Conservation (phyloP, 2,329 filamentous ascomycete genomes). For the Colletotrichum lentis region DNA sequence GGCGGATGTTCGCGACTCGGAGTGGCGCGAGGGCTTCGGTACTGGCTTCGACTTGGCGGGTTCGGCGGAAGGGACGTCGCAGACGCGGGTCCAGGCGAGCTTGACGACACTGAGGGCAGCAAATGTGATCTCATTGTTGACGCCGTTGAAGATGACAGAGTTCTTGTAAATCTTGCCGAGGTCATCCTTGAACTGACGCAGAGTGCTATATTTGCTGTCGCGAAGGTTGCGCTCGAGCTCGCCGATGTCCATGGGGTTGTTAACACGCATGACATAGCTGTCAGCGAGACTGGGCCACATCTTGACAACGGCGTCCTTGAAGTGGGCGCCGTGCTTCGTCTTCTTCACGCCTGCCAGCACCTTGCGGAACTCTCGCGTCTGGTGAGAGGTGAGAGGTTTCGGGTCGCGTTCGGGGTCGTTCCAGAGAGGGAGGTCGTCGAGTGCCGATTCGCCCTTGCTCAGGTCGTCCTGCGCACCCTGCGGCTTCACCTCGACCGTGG, state of each 20-base stretch:
- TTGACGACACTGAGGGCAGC: slow-evolving; percentile 65
- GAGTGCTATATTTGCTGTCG: slow-evolving; percentile 68
- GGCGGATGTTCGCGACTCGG: slow-evolving; percentile 53
- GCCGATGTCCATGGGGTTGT: slow-evolving; percentile 82
- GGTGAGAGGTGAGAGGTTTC: slow-evolving; percentile 64
- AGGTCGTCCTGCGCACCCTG: slow-evolving; percentile 44
- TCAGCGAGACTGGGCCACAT: slow-evolving; percentile 79
- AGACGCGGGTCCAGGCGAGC: slow-evolving; percentile 57
- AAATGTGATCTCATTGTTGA: slow-evolving; percentile 74
- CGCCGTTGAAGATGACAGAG: slow-evolving; percentile 82
- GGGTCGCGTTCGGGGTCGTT: slow-evolving; percentile 54
- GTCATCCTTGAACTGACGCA: slow-evolving; percentile 78
- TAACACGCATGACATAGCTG: slow-evolving; percentile 73
- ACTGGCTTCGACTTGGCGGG: slow-evolving; percentile 64
- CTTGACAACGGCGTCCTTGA: slow-evolving; percentile 79
- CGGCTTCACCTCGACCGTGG: slow-evolving; percentile 43
- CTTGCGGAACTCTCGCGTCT: slow-evolving; percentile 69
- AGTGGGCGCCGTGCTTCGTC: slow-evolving; percentile 79
- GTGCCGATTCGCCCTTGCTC: slow-evolving; percentile 33
- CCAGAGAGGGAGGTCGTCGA: slow-evolving; percentile 51
- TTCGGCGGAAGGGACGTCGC: slow-evolving; percentile 59
- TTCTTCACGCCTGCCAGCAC: slow-evolving; percentile 82
- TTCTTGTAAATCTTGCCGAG: slow-evolving; percentile 83
- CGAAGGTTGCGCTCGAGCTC: slow-evolving; percentile 85
- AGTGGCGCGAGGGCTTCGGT: slow-evolving; percentile 57